Conservation (phyloP, 768 basidiomycete genomes). For the Leccinum broughii region DNA sequence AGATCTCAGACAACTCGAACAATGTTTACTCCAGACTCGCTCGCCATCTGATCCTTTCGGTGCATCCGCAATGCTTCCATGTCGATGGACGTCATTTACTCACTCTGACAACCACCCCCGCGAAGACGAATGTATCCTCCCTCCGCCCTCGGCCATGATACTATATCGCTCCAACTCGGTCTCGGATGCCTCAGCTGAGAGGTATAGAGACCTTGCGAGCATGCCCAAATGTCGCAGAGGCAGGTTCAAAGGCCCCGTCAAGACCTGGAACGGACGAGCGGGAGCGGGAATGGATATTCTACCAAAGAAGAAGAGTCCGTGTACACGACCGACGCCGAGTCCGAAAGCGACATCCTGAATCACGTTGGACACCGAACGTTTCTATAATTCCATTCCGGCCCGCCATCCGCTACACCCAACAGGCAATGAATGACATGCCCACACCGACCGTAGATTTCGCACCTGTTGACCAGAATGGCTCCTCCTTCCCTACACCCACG, state of each 20-base stretch:
- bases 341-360: conserved; percentile 20
- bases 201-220: conserved; percentile 25
- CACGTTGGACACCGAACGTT: not conserved
- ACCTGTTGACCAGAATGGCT: conserved; percentile 2
- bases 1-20: conserved; percentile 23
- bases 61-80: conserved; percentile 33
- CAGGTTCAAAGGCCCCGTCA: conserved; percentile 34
- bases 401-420: not conserved
- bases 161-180: conserved; percentile 26
- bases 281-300: conserved; percentile 30
- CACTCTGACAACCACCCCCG: conserved; percentile 13
- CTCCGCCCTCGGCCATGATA: conserved; percentile 17
- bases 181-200: conserved; percentile 26
- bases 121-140: conserved; percentile 4
- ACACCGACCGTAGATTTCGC: conserved; percentile 2
- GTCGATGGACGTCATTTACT: conserved; percentile 35
- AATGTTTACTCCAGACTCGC: conserved; percentile 14
- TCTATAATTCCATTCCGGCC: not conserved
- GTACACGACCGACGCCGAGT: conserved; percentile 24
- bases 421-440: not conserved
- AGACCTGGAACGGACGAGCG: conserved; percentile 32
- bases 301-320: conserved; percentile 22
- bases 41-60: conserved; percentile 26
- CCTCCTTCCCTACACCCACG: conserved; percentile 19
- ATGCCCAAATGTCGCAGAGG: conserved; percentile 31